These are phyloP conservation scores for Polysphondylium violaceum DNA, from an alignment of 78 protist species.

Conservation along the genomic window DNA sequence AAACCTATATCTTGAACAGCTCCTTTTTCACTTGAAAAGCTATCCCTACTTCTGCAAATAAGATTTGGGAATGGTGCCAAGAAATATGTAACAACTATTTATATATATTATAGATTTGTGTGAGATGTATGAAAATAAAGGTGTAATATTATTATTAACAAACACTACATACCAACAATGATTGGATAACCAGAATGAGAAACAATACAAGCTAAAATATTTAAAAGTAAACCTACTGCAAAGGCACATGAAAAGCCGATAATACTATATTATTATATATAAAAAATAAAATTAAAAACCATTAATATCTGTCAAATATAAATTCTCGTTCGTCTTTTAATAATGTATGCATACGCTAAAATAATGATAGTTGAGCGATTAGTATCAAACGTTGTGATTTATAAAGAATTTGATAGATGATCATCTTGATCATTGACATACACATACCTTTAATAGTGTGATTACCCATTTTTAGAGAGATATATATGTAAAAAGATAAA, in stretches of 20 bases:
- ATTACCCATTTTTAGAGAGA: too few relatives aligned
- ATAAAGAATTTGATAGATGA: too few relatives aligned
- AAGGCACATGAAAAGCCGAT: conserved; percentile 70
- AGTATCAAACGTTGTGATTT: too few relatives aligned
- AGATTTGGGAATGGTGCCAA: conserved; percentile 68
- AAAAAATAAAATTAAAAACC: too few relatives aligned
- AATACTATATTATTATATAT: conserved; percentile 36
- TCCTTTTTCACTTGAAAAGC: conserved; percentile 65
- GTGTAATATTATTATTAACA: not conserved
- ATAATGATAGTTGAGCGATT: too few relatives aligned
- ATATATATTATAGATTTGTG: not conserved
- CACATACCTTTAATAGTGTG: too few relatives aligned
- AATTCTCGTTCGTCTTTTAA: too few relatives aligned
- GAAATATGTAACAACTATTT: conserved; percentile 43
- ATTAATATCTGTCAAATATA: too few relatives aligned
- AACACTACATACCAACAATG: conserved; percentile 28
- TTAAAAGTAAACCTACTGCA: conserved; percentile 61
- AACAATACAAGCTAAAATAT: conserved; percentile 70
- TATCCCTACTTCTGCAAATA: conserved; percentile 48
- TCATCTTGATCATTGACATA: too few relatives aligned
- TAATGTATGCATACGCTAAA: too few relatives aligned
- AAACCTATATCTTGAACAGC: conserved; percentile 33
- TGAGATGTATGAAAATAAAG: not conserved
- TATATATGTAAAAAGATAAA: too few relatives aligned
- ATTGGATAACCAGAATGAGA: conserved; percentile 74